Percentiles rank a stretch among this genome's conserved stretches.
Evolutionary conservation across 78 protist genomes (phyloP).

Genomic region (Protostelium mycophagum): DNA sequence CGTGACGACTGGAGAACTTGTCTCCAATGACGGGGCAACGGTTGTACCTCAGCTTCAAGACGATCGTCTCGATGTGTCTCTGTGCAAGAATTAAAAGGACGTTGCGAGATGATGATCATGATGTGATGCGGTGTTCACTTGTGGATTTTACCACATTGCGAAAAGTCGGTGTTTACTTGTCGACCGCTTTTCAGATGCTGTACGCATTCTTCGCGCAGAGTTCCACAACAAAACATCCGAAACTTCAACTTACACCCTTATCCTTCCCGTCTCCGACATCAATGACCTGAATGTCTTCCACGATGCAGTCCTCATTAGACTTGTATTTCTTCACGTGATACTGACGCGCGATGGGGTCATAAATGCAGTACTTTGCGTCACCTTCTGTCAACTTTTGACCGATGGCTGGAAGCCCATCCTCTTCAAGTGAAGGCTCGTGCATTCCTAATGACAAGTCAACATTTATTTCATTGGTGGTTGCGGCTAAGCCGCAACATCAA

Average conservation of each 20-base stretch:
- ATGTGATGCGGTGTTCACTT: no score
- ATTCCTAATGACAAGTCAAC: neutral
- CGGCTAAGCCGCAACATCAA: no score
- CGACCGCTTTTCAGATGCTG: no score
- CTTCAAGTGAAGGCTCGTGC: conserved; percentile 13
- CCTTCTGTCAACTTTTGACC: conserved; percentile 49
- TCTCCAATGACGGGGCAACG: conserved; percentile 93
- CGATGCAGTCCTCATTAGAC: conserved; percentile 43
- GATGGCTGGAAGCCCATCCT: conserved; percentile 78
- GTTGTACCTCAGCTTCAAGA: conserved; percentile 25
- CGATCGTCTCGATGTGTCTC: conserved; percentile 4
- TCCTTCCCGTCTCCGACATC: neutral
- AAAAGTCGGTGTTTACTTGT: no score
- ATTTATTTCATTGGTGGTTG: no score
- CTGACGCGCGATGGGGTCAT: conserved; percentile 11
- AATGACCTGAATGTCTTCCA: conserved; percentile 24
- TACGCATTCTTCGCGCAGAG: neutral
- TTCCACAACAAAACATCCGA: neutral
- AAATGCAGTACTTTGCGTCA: conserved; percentile 34
- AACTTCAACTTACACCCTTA: neutral
- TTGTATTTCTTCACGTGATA: conserved; percentile 12
- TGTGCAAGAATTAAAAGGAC: neutral
- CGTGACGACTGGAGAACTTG: conserved; percentile 96
- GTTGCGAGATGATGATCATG: no score
- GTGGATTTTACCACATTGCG: no score